Conservation (phyloP, 1,284 basidiomycete genomes). For the Trametes hirsuta region DNA sequence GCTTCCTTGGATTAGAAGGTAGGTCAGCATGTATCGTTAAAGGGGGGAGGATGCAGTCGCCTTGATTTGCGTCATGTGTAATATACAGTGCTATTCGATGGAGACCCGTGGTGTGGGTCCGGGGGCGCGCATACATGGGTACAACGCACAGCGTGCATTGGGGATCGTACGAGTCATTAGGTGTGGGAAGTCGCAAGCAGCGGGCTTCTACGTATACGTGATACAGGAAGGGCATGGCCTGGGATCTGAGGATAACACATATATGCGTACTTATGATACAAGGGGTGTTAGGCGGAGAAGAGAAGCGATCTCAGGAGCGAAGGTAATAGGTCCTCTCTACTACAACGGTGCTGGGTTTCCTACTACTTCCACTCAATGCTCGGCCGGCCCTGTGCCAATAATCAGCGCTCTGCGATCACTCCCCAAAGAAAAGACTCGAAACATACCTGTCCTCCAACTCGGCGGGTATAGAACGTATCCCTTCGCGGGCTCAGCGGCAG, state of each 20-base stretch:
- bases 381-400: conserved; percentile 13
- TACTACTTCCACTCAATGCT: conserved; percentile 23
- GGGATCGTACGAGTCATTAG: background rate
- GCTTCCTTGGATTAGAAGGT: background rate
- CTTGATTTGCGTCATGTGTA: conserved; percentile 7
- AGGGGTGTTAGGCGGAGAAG: background rate
- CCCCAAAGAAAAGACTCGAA: background rate
- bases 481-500: conserved; percentile 7
- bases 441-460: conserved; percentile 17
- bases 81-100: conserved; percentile 18
- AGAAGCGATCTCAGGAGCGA: background rate
- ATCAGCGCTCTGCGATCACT: background rate
- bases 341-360: no score
- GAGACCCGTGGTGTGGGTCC: background rate
- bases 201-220: conserved; percentile 4
- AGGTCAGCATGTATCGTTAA: background rate
- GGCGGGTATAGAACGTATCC: conserved; percentile 23
- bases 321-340: background rate
- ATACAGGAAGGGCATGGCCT: background rate
- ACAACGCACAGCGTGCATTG: background rate
- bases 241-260: background rate
- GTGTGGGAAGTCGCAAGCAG: background rate
- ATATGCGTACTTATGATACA: conserved; percentile 14
- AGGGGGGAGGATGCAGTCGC: background rate
- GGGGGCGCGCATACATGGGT: background rate